Evolutionary conservation across 2,329 filamentous ascomycete genomes (phyloP), one percentile per base, ranked within the genome.

Genomic region (Phyllosticta citriasiana): DNA sequence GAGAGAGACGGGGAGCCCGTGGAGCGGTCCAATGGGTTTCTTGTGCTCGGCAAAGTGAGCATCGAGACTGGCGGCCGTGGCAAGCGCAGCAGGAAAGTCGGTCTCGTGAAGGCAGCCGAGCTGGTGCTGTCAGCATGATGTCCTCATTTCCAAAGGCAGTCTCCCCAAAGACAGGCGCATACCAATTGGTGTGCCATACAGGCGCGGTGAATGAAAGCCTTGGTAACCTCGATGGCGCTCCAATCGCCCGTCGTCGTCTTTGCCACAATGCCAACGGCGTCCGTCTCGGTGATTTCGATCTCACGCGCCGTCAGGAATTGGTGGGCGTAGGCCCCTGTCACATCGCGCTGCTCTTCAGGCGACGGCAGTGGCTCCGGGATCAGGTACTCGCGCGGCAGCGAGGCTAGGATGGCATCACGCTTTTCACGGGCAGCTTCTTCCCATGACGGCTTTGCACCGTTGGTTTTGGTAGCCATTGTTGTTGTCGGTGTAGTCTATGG

Each of bases 281-380:
- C 80, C 4, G 79, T 81, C 66, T 85, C 82, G 0, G 84, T 87
- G 62, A 87, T 86, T 52, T 81, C 78, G 12, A 86, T 74, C 66
- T 87, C 84, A 51, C 75, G 69, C 22, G 76, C 61, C 5, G 72
- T 76, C 1, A 87, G 74, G 63, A 78, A 86, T 59, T 84, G 78
- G 30, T 82, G 78, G 53, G 85, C 79, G 64, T 81, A 86, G 14
- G 73, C 62, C 5, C 80, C 80, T 0, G 82, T 84, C 8, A 85
- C 77, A 25, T 62, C 67, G 14, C 50, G 60, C 52, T 62, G 60
- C 60, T 62, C 55, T 25, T 57, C 56, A 1, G 60, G 55, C 9
- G 52, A 30, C 16, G 60, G 60, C 7, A 59, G 25, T 4, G 19
- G 24, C 30, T 62, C 33, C 14, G 33, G 10, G 55, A 57, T 57